Percentiles rank a stretch among this genome's conserved stretches.
phyloP scores from a whole-genome alignment of 2,329 filamentous ascomycete species.

The Calonectria honghensis region DNA sequence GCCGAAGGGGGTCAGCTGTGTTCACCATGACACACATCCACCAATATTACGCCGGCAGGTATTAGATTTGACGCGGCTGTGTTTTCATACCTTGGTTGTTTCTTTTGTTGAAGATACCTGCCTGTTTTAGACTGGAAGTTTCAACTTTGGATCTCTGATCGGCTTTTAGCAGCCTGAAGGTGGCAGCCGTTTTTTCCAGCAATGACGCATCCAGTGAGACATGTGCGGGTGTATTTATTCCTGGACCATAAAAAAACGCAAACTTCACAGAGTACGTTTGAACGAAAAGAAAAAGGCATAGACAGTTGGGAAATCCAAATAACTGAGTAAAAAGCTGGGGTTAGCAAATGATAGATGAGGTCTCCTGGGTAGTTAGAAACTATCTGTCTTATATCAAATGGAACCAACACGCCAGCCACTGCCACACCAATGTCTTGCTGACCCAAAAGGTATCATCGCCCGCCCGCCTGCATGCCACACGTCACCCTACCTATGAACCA shows the following conservation, averaged over 20 bases:
- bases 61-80: background rate
- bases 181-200: slow-evolving; percentile 10
- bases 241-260: slow-evolving; percentile 2
- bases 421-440: slow-evolving; percentile 23
- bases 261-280: background rate
- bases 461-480: slow-evolving; percentile 24
- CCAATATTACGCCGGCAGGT: background rate
- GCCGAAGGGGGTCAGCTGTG: background rate
- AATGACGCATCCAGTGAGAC: slow-evolving; percentile 21
- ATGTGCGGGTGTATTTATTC: slow-evolving; percentile 11
- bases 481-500: slow-evolving; percentile 13
- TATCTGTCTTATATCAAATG: slow-evolving; percentile 1
- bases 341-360: too few relatives aligned
- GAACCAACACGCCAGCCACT: background rate
- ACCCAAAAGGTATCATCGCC: slow-evolving; percentile 6
- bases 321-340: background rate
- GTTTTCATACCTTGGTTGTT: slow-evolving; percentile 31
- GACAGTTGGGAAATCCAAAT: background rate
- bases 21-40: slow-evolving; percentile 7
- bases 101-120: slow-evolving; percentile 23
- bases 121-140: slow-evolving; percentile 17
- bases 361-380: slow-evolving; percentile 1
- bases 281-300: background rate
- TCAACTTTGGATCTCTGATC: slow-evolving; percentile 22
- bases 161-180: background rate